phyloP scores from a whole-genome alignment of 768 basidiomycete species.

The Auriscalpium orientale region DNA sequence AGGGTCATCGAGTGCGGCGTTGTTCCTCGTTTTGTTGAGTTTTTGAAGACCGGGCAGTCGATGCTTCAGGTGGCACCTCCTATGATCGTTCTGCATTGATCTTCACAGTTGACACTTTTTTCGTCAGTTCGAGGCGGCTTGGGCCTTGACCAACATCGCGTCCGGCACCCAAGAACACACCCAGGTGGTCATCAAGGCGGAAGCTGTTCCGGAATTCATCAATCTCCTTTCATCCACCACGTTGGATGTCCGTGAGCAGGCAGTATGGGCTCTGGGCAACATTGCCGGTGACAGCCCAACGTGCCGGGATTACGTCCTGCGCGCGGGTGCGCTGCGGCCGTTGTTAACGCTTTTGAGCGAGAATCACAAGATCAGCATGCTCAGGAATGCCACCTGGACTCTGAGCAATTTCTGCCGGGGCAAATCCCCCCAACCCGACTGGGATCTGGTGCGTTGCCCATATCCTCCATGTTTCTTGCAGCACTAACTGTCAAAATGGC shows the following conservation, averaged over 20 bases:
- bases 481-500: neutral
- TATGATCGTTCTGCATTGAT: neutral
- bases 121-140: slow-evolving; percentile 87
- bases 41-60: slow-evolving; percentile 70
- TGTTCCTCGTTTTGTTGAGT: slow-evolving; percentile 94
- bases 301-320: slow-evolving; percentile 94
- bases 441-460: slow-evolving; percentile 72
- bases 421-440: slow-evolving; percentile 95
- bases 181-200: slow-evolving; percentile 91
- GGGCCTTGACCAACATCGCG: slow-evolving; percentile 97
- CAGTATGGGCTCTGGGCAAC: slow-evolving; percentile 98
- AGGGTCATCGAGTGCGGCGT: slow-evolving; percentile 97
- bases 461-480: neutral
- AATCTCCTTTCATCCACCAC: slow-evolving; percentile 91
- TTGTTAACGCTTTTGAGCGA: slow-evolving; percentile 84
- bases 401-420: slow-evolving; percentile 99
- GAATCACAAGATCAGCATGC: slow-evolving; percentile 98
- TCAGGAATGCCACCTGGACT: slow-evolving; percentile 98
- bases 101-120: neutral
- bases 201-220: slow-evolving; percentile 96
- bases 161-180: slow-evolving; percentile 98
- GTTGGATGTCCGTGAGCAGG: slow-evolving; percentile 96
- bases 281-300: slow-evolving; percentile 98
- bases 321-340: slow-evolving; percentile 90
- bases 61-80: slow-evolving; percentile 66